Percentiles rank a stretch among this genome's conserved stretches.
phyloP scores from a whole-genome alignment of 179 eudicot genomes.

The Beta lomatogona region DNA sequence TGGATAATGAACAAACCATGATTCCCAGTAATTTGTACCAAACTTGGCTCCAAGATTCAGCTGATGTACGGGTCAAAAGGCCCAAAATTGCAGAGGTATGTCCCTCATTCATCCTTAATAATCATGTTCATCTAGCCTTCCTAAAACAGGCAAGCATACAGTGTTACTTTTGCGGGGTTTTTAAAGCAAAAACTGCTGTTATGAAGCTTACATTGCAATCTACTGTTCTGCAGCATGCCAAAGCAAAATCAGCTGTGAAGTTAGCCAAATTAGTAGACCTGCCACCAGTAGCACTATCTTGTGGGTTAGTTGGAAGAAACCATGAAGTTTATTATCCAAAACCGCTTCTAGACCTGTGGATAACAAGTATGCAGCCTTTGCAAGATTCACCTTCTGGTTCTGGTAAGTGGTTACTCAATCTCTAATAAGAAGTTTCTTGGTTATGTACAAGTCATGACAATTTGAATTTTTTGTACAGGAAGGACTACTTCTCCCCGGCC shows the following conservation, averaged over 20 bases:
- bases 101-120: background rate
- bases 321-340: constrained; percentile 61
- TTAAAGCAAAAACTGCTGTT: background rate
- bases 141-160: background rate
- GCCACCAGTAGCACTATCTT: constrained; percentile 68
- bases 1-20: constrained; percentile 80
- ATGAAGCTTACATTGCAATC: background rate
- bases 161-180: background rate
- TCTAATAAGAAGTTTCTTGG: background rate
- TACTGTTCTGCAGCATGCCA: constrained; percentile 25
- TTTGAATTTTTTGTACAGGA: constrained; percentile 44
- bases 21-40: constrained; percentile 83
- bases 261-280: constrained; percentile 57
- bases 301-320: constrained; percentile 46
- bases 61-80: constrained; percentile 56
- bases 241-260: constrained; percentile 48
- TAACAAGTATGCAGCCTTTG: constrained; percentile 51
- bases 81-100: constrained; percentile 64
- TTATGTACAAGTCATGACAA: background rate
- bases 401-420: constrained; percentile 46
- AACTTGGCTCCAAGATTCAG: constrained; percentile 77
- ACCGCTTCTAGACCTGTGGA: constrained; percentile 71
- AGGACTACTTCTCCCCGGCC: constrained; percentile 47
- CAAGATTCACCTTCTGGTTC: constrained; percentile 82
- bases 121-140: background rate